phyloP scores from a whole-genome alignment of 2,329 filamentous ascomycete species.

The Cladophialophora immunda region DNA sequence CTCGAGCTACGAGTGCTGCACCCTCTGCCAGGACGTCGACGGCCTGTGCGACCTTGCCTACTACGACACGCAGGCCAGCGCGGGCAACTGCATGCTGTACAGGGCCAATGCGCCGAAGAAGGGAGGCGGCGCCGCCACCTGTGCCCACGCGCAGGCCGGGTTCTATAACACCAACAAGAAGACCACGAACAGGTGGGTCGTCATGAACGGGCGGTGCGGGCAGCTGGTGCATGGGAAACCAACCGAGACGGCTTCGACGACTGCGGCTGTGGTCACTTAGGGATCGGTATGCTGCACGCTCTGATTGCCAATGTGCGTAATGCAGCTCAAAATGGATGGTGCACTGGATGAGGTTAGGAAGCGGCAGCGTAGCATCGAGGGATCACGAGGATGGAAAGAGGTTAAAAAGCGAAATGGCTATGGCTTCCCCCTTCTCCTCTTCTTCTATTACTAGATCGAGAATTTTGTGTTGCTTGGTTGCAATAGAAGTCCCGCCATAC shows the following conservation, averaged over 20 bases:
- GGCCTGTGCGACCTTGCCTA: constrained; percentile 15
- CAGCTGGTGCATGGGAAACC: constrained; percentile 10
- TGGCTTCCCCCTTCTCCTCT: no score
- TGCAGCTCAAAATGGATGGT: no score
- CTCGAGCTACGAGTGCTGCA: constrained; percentile 18
- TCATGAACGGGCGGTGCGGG: constrained; percentile 16
- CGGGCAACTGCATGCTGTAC: background rate
- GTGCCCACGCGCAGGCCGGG: background rate
- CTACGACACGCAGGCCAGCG: background rate
- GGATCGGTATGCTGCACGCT: background rate
- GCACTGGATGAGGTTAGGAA: no score
- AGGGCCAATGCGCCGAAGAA: background rate
- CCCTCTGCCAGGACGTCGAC: constrained; percentile 10
- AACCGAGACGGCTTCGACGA: background rate
- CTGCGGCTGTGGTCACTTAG: background rate
- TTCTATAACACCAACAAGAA: constrained; percentile 4
- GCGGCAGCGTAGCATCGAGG: no score
- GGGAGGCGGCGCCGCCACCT: background rate
- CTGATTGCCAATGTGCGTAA: no score
- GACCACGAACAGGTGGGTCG: constrained; percentile 2
- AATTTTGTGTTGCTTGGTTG: no score
- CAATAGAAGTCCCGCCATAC: no score
- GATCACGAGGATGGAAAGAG: no score
- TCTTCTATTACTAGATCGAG: no score
- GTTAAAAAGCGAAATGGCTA: no score